phyloP scores from a whole-genome alignment of 805 yeast species.

The Sugiyamaella lignohabitans region DNA sequence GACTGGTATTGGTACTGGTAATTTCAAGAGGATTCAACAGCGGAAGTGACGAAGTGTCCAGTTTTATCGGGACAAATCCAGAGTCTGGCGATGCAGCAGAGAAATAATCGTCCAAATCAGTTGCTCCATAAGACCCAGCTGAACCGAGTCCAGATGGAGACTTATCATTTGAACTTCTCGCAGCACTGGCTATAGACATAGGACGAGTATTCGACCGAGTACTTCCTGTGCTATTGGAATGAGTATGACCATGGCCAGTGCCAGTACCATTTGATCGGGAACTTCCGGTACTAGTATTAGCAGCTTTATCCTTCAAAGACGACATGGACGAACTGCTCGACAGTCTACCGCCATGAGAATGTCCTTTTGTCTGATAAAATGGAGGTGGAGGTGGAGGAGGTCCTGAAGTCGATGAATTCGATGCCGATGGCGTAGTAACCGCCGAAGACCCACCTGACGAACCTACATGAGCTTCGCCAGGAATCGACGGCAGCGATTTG shows the following conservation, averaged over 20 bases:
- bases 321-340: slow-evolving; percentile 3
- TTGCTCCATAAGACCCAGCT: too few species aligned
- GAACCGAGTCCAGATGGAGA: too few species aligned
- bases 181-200: background rate
- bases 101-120: background rate
- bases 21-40: background rate
- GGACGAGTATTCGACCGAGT: background rate
- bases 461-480: slow-evolving; percentile 3
- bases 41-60: slow-evolving; percentile 8
- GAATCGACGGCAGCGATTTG: slow-evolving; percentile 17
- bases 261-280: too few species aligned
- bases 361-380: slow-evolving; percentile 5
- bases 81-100: background rate
- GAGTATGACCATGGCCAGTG: too few species aligned
- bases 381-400: slow-evolving; percentile 6
- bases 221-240: too few species aligned
- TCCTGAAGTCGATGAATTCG: background rate
- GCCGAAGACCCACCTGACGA: background rate
- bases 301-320: background rate
- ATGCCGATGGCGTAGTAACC: background rate
- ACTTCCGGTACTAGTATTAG: too few species aligned
- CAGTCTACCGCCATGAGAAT: background rate
- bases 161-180: background rate
- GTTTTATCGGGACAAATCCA: slow-evolving; percentile 13
- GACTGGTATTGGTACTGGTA: background rate